Percentiles rank a stretch among this genome's conserved stretches.
Conservation (phyloP, 2,329 filamentous ascomycete species). For the Exophiala xenobiotica region DNA sequence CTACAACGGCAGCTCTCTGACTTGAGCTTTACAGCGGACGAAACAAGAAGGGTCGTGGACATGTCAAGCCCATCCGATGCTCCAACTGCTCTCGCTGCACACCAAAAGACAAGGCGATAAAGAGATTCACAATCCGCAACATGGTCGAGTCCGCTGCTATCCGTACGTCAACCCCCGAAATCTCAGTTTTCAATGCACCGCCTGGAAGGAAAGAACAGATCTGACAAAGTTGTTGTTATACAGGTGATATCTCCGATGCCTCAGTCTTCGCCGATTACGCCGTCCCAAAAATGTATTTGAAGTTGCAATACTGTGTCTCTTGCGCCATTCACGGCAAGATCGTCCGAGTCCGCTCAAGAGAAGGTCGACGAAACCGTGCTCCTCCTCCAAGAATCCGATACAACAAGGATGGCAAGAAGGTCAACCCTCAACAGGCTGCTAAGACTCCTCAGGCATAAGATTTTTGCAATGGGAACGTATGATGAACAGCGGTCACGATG, state of each 20-base stretch:
- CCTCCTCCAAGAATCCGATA: slow-evolving; percentile 96
- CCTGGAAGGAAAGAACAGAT: not conserved
- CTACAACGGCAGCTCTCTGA: no score
- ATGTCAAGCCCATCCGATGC: slow-evolving; percentile 98
- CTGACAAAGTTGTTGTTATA: slow-evolving; percentile 13
- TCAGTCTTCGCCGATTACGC: slow-evolving; percentile 99
- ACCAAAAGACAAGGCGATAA: slow-evolving; percentile 99
- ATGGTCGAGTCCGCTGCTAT: slow-evolving; percentile 99
- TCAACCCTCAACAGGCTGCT: slow-evolving; percentile 73
- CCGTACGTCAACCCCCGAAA: slow-evolving; percentile 67
- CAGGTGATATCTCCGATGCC: slow-evolving; percentile 99
- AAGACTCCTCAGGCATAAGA: slow-evolving; percentile 54
- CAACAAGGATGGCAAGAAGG: slow-evolving; percentile 99
- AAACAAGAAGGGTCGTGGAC: slow-evolving; percentile 96
- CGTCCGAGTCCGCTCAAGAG: slow-evolving; percentile 97
- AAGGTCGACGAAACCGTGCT: slow-evolving; percentile 97
- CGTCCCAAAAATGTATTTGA: slow-evolving; percentile 99
- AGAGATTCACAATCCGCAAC: slow-evolving; percentile 99
- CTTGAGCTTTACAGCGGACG: slow-evolving; percentile 66
- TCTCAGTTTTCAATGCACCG: not conserved
- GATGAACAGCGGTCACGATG: not conserved
- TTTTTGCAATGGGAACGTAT: slow-evolving; percentile 1
- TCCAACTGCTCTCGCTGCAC: slow-evolving; percentile 87
- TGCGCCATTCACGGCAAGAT: slow-evolving; percentile 99
- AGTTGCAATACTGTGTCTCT: slow-evolving; percentile 99